These are phyloP conservation scores for Ascochyta viciae-villosae DNA, from an alignment of 2,329 filamentous ascomycete genomes.

Conservation along the genomic window DNA sequence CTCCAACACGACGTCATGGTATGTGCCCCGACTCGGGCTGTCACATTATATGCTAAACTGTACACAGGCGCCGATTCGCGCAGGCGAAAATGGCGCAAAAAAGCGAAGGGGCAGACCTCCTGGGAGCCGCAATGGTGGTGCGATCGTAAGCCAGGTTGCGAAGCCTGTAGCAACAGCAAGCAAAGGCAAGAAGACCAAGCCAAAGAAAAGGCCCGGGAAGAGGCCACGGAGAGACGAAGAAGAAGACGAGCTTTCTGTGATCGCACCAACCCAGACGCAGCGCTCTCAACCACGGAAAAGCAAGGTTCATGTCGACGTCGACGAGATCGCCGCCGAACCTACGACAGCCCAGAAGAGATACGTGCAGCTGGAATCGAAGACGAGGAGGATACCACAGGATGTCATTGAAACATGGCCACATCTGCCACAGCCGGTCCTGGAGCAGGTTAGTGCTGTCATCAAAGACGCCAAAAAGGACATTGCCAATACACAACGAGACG, in stretches of 20 bases:
- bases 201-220: slow-evolving; percentile 13
- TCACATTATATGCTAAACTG: slow-evolving; percentile 18
- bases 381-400: slow-evolving; percentile 46
- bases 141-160: slow-evolving; percentile 18
- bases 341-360: slow-evolving; percentile 33
- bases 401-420: slow-evolving; percentile 59
- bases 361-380: slow-evolving; percentile 44
- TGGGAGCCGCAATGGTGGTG: slow-evolving; percentile 29
- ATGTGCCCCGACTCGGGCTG: slow-evolving; percentile 9
- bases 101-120: slow-evolving; percentile 38
- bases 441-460: slow-evolving; percentile 64
- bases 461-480: slow-evolving; percentile 67
- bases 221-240: slow-evolving; percentile 20
- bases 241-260: slow-evolving; percentile 8
- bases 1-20: slow-evolving; percentile 41
- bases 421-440: slow-evolving; percentile 62
- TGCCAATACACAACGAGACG: slow-evolving; percentile 61
- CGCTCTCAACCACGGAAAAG: slow-evolving; percentile 25
- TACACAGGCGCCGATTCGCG: slow-evolving; percentile 35
- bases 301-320: slow-evolving; percentile 24
- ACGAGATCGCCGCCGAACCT: slow-evolving; percentile 30
- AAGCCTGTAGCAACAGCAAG: slow-evolving; percentile 21
- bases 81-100: slow-evolving; percentile 16
- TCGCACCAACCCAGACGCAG: background rate
- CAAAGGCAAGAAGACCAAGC: slow-evolving; percentile 13